phyloP scores from a whole-genome alignment of 1,284 basidiomycete species.

The Irpex sp. region DNA sequence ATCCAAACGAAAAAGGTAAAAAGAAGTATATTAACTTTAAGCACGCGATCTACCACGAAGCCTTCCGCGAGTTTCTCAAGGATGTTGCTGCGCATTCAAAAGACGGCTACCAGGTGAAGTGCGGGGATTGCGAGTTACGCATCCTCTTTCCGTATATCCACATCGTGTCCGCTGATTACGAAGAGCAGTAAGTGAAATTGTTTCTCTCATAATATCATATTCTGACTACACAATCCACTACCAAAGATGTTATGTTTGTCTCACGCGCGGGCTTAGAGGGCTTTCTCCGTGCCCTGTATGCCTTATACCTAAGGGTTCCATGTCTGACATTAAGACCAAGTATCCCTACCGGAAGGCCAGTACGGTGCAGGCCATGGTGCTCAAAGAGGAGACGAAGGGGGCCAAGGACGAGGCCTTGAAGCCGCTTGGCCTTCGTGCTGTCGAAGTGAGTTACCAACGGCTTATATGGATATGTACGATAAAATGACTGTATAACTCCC shows the following conservation, averaged over 20 bases:
- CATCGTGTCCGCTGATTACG: conserved; percentile 30
- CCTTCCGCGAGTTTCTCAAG: conserved; percentile 19
- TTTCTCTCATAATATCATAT: background rate
- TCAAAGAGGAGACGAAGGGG: background rate
- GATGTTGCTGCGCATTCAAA: conserved; percentile 13
- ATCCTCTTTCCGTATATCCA: conserved; percentile 26
- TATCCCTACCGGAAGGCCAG: background rate
- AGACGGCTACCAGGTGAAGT: conserved; percentile 17
- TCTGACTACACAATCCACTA: background rate
- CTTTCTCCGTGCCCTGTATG: conserved; percentile 17
- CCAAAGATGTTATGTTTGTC: conserved; percentile 17
- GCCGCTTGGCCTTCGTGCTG: conserved; percentile 24
- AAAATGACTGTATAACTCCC: conserved; percentile 1
- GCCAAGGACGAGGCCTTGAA: conserved; percentile 19
- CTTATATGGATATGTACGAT: no score
- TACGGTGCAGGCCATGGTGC: background rate
- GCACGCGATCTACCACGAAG: conserved; percentile 4
- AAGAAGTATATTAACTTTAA: background rate
- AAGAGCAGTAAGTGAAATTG: conserved; percentile 19
- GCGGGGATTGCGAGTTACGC: conserved; percentile 18
- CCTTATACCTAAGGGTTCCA: conserved; percentile 9
- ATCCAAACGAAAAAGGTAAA: background rate
- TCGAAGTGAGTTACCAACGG: conserved; percentile 28
- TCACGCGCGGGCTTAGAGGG: conserved; percentile 14
- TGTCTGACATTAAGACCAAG: background rate